Conservation (phyloP, 202 grass and related monocot species). For the Musa balbisiana region DNA sequence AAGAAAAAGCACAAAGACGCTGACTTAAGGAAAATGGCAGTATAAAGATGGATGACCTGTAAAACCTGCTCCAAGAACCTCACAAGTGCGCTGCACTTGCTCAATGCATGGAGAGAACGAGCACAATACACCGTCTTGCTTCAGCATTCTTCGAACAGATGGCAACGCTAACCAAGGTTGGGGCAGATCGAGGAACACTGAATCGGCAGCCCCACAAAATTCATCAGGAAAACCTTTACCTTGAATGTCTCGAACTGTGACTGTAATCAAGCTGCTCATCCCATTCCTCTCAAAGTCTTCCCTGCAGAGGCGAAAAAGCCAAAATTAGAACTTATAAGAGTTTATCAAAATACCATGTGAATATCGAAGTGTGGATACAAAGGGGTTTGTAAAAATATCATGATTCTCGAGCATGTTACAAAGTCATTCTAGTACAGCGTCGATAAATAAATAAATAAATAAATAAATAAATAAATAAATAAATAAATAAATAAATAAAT, state of each 20-base stretch:
- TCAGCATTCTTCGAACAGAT: conserved; percentile 50
- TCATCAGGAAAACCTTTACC: conserved; percentile 69
- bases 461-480: too few species aligned
- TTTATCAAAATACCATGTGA: background rate
- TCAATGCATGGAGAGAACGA: conserved; percentile 97
- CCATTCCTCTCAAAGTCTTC: conserved; percentile 80
- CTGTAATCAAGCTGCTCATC: conserved; percentile 55
- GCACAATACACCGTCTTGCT: conserved; percentile 62
- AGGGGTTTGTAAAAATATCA: too few species aligned
- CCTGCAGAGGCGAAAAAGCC: conserved; percentile 26
- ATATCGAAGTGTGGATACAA: too few species aligned
- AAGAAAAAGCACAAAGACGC: background rate
- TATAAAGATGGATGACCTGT: conserved; percentile 38
- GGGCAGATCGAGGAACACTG: conserved; percentile 79
- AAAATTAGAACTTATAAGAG: conserved; percentile 2
- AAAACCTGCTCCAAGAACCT: conserved; percentile 47
- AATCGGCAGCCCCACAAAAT: conserved; percentile 42
- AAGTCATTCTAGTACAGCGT: too few species aligned
- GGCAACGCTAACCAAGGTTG: conserved; percentile 88
- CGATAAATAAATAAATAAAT: too few species aligned
- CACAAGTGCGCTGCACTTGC: conserved; percentile 74
- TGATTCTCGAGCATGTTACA: too few species aligned
- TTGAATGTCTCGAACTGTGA: conserved; percentile 72
- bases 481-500: too few species aligned
- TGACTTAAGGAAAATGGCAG: background rate